phyloP scores from a whole-genome alignment of 805 yeast species.

The Blastobotrys parvus region DNA sequence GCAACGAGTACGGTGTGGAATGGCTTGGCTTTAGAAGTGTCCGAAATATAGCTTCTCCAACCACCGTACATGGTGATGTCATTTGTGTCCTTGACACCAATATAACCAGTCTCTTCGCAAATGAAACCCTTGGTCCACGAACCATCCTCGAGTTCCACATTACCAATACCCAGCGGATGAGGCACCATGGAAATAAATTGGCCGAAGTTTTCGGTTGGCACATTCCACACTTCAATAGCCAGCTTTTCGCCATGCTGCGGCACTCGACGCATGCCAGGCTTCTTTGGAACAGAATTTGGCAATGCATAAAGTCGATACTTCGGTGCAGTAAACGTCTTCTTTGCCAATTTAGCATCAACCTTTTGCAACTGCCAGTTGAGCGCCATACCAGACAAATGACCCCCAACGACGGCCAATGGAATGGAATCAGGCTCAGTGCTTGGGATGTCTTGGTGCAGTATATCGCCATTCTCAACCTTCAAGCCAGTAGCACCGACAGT shows the following conservation, averaged over 20 bases:
- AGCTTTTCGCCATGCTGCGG: constrained; percentile 47
- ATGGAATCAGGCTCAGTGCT: constrained; percentile 36
- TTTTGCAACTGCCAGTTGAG: constrained; percentile 89
- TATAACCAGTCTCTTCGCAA: constrained; percentile 86
- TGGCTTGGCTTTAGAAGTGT: constrained; percentile 42
- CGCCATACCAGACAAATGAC: constrained; percentile 82
- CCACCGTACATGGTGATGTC: constrained; percentile 88
- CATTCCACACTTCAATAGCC: constrained; percentile 72
- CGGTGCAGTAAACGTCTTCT: constrained; percentile 59
- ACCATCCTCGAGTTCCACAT: constrained; percentile 75
- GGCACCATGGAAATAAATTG: constrained; percentile 83
- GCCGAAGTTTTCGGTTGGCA: constrained; percentile 75
- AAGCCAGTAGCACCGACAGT: constrained; percentile 46
- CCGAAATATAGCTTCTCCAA: constrained; percentile 56
- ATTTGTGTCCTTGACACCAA: constrained; percentile 50
- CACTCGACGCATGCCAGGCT: constrained; percentile 84
- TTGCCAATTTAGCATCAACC: constrained; percentile 65
- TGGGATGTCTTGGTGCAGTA: constrained; percentile 38
- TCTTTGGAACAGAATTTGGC: constrained; percentile 70
- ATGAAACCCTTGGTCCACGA: constrained; percentile 86
- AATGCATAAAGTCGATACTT: constrained; percentile 74
- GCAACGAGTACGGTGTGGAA: constrained; percentile 86
- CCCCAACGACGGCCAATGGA: constrained; percentile 90
- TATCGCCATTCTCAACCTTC: constrained; percentile 31
- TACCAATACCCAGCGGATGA: constrained; percentile 90